Evolutionary conservation across 73 alveolate species (phyloP), one percentile per base, ranked within the genome.

Genomic region (Blepharisma stoltei): DNA sequence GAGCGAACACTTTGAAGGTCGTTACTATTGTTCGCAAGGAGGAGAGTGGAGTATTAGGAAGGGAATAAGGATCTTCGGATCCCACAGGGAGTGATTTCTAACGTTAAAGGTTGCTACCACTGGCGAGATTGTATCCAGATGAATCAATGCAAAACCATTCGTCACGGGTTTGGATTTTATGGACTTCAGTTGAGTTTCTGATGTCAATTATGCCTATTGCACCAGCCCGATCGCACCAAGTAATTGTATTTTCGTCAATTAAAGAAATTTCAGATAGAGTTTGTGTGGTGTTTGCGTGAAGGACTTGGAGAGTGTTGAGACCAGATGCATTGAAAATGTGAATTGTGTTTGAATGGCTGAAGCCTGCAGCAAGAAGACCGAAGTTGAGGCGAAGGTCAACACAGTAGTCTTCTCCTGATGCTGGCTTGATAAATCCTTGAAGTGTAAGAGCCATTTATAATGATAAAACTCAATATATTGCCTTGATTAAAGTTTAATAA

Each of bases 401-500:
- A 60, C 73, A 60, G 46, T 60, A 60, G 46, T 60, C 73, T 14
- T 60, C 73, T 18, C 46, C 18, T 14, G 73, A n/a, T 18, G 73
- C 18, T 8, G 48, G 18, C 45, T 60, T 60, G 45, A 60, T 25
- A 2, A 1, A 14, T 32, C 41, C 41, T 32, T 32, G 41, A 32
- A 32, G 41, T 0, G 41, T 32, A 32, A 32, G 41, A 32, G 41
- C 41, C 41, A 32, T 32, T 32, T 32, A 32, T 32, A 32, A 32
- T 32, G 41, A 32, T 32, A 32, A 32, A 32, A 32, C 41, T 32
- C 41, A 32, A 32, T 32, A 32, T 32, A 32, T 32, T 32, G 0
- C 41, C 41, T 32, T 0, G 3, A 32, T 32, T 32, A 32, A 32
- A 32, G 0, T 32, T 32, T 32, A 32, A 32, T 32, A 32, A 32